Conservation (phyloP, 176 grass and related monocot species). For the Oryza meyeriana region DNA sequence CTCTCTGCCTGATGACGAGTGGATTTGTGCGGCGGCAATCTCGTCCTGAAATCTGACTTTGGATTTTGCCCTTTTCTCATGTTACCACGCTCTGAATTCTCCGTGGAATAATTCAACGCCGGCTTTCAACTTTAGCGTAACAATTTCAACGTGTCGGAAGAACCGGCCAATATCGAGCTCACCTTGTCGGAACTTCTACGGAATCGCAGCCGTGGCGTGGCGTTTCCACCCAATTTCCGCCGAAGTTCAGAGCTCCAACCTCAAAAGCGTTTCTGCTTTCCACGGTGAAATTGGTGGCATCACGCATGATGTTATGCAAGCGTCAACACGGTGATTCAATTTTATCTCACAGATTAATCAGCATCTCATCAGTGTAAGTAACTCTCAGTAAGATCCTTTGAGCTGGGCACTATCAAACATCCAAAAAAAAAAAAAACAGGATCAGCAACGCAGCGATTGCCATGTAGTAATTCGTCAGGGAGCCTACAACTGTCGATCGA, state of each 20-base stretch:
- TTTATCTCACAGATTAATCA: background rate
- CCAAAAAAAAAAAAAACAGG: background rate
- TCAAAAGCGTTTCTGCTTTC: background rate
- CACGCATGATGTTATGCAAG: background rate
- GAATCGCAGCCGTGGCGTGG: background rate
- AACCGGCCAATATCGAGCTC: background rate
- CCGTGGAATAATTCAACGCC: background rate
- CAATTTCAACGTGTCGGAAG: slow-evolving; percentile 30
- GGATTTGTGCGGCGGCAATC: background rate
- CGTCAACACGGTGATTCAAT: background rate
- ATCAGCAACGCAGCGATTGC: background rate
- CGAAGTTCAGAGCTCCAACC: background rate
- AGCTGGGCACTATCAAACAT: background rate
- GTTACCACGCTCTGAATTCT: slow-evolving; percentile 3
- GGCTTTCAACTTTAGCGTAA: background rate
- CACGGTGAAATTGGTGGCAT: background rate
- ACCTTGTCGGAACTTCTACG: slow-evolving; percentile 39
- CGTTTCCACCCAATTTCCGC: background rate
- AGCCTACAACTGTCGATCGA: background rate
- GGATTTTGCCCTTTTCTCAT: background rate
- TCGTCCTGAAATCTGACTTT: background rate
- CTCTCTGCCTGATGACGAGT: background rate
- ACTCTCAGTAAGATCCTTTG: background rate
- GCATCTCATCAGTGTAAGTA: background rate
- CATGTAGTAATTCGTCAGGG: background rate